These are phyloP conservation scores for Pleurotus eryngii DNA, from an alignment of 768 basidiomycete species.

Conservation along the genomic window DNA sequence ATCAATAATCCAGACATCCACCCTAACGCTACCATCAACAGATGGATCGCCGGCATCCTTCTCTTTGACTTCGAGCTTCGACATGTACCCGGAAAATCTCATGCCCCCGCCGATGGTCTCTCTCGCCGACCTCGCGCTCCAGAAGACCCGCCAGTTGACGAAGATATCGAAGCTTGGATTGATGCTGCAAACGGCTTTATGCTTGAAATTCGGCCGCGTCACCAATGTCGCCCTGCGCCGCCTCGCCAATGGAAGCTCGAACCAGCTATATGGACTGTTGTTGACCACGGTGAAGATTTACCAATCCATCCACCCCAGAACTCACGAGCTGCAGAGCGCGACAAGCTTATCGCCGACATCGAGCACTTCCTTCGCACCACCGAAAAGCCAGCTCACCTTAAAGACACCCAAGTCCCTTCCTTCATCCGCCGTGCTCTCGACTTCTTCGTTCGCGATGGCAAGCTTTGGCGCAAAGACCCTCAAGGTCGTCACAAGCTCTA, in stretches of 20 bases:
- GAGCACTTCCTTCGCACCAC: background rate
- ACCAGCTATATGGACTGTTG: background rate
- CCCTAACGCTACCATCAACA: slow-evolving; percentile 20
- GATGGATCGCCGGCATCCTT: slow-evolving; percentile 3
- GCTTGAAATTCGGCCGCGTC: background rate
- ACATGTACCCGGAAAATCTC: background rate
- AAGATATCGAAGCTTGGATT: background rate
- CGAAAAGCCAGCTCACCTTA: background rate
- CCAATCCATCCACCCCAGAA: background rate
- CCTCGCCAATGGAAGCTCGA: background rate
- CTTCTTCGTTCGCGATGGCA: slow-evolving; percentile 1
- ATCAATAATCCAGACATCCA: slow-evolving; percentile 27
- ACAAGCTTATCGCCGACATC: background rate
- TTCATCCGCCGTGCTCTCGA: background rate
- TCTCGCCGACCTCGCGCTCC: slow-evolving; percentile 1
- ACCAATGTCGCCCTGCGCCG: background rate
- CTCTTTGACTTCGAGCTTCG: background rate
- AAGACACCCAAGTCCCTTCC: background rate
- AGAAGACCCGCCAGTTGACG: background rate
- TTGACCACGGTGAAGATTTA: background rate
- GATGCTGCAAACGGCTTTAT: slow-evolving; percentile 3
- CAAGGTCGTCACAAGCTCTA: slow-evolving; percentile 20
- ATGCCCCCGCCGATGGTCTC: slow-evolving; percentile 5
- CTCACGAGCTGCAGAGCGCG: background rate
- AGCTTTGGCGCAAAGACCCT: slow-evolving; percentile 19